Evolutionary conservation across 805 yeast genomes (phyloP), one percentile per base, ranked within the genome.

Genomic region (Myxozyma vanderwaltii): DNA sequence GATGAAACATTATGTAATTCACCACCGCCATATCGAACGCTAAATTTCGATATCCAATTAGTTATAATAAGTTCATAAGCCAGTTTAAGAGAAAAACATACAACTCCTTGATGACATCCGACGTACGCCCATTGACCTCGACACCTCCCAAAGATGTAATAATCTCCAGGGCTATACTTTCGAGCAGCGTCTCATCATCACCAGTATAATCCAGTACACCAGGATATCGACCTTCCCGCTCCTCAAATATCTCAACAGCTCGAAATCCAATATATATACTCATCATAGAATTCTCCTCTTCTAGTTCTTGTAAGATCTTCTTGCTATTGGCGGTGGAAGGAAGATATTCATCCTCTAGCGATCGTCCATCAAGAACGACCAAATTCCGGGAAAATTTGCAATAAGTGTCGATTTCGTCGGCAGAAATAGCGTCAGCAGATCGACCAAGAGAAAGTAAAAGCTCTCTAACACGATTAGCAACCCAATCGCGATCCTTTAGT

Each of bases 1-100:
- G 96, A 79, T 21, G 86, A 75, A 15, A 83, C 78, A 66, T 86
- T 86, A 61, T 83, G 85, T 13, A 82, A 51, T 63, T 82, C 83
- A 0, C 66, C 59, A 2, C 82, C 81, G 4, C 76, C 70, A 4
- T 69, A 56, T 1, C 77, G 68, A 8, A 61, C 58, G 6, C 71
- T 54, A 36, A 4, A 17, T 15, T 26, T 12, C 17, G 15, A 6
- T n/a, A 48, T 19, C 19, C 21, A 1, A 24, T 48, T 15, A 35
- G 19, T 39, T 17, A 33, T n/a, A n/a, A n/a, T n/a, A n/a, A n/a
- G n/a, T n/a, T n/a, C n/a, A n/a, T n/a, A n/a, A n/a, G n/a, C n/a
- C n/a, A n/a, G n/a, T 29, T 2, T 5, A 8, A 15, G 5, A 15
- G 21, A 5, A 10, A 35, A 8, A 70, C 61, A 0, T 79, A 73